Evolutionary conservation across 2,329 filamentous ascomycete genomes (phyloP), one percentile per base, ranked within the genome.

Genomic region (Aspergillus sclerotialis): DNA sequence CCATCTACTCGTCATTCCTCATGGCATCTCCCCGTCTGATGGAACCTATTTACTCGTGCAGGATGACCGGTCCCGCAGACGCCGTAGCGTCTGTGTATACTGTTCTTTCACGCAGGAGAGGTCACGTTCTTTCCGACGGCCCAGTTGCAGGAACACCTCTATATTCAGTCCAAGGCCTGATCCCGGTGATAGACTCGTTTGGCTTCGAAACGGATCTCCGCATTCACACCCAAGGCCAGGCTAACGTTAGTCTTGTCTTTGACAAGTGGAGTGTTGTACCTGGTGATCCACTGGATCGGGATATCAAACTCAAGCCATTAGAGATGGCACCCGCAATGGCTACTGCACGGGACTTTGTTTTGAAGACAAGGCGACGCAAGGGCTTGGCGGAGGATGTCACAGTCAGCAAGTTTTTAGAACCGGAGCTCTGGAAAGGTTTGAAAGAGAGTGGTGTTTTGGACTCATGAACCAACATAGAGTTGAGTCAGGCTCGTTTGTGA

Each of bases 161-260:
- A 8, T 96, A 95, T 64, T 82, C 84, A 14, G 89, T 95, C 34
- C 84, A 82, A 51, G 92, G 92, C 3, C 72, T 96, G 32, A 80
- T 98, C 36, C 92, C 92, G 7, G 92, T 96, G 39, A 94, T 98
- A 56, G 92, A 98, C 68, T 88, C 82, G 18, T 98, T 98, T 55
- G 92, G 92, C 13, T 96, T 98, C 63, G 92, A 98, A 69, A 96
- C 92, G 10, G 92, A 98, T 67, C 72, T 98, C 38, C 76, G 92
- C 43, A 96, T 96, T 55, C 89, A 94, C 63, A 95, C 90, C 0
- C 86, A 95, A 67, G 90, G 92, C 33, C 82, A 88, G 58, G 88
- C 89, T 36, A 89, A 86, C 53, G 80, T 96, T 34, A 88, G 82
- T 50, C 73, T 98, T 23, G 87, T 94, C 9, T 98, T 98, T 61